A percentile compares a stretch with the other conserved stretches of the same genome.
Evolutionary conservation across 1,139 yeast species (phyloP).

Genomic region (Waltiozyma sp.): DNA sequence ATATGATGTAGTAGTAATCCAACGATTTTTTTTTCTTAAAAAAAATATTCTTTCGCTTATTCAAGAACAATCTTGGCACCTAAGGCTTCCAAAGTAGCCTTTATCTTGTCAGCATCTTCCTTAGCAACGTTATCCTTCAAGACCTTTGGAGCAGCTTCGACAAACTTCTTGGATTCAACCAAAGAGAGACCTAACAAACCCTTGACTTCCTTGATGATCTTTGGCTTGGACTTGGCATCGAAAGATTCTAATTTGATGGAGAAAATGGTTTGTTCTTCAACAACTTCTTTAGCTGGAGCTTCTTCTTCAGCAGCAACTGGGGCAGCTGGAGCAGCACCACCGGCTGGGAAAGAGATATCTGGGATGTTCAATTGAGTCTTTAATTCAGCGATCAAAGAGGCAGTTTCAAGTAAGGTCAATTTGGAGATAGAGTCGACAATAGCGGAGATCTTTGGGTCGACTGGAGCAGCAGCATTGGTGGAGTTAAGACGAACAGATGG

Average conservation of each 20-base stretch:
- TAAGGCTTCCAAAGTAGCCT: slow-evolving; percentile 82
- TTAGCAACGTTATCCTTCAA: slow-evolving; percentile 52
- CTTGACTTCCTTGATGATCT: slow-evolving; percentile 95
- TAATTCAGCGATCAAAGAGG: slow-evolving; percentile 70
- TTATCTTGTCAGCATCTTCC: slow-evolving; percentile 71
- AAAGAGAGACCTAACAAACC: slow-evolving; percentile 81
- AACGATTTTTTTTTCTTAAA: neutral
- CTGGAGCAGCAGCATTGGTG: slow-evolving; percentile 36
- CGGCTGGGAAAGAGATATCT: slow-evolving; percentile 82
- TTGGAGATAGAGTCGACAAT: slow-evolving; percentile 89
- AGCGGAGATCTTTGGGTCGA: slow-evolving; percentile 77
- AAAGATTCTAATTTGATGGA: slow-evolving; percentile 85
- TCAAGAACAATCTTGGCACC: slow-evolving; percentile 91
- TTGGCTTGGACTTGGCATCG: slow-evolving; percentile 92
- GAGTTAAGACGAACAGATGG: slow-evolving; percentile 39
- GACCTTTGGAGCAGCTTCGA: slow-evolving; percentile 93
- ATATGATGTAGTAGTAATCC: neutral
- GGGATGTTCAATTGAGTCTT: slow-evolving; percentile 84
- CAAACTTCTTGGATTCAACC: slow-evolving; percentile 96
- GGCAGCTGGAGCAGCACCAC: slow-evolving; percentile 55
- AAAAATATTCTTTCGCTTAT: slow-evolving; percentile 27
- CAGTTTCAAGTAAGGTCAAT: slow-evolving; percentile 83
- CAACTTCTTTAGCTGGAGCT: slow-evolving; percentile 70
- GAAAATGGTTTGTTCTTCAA: slow-evolving; percentile 90
- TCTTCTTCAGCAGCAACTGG: slow-evolving; percentile 63